A percentile compares a stretch with the other conserved stretches of the same genome.
Conservation (phyloP, 306 rosid genomes). For the Cicer cuneatum region DNA sequence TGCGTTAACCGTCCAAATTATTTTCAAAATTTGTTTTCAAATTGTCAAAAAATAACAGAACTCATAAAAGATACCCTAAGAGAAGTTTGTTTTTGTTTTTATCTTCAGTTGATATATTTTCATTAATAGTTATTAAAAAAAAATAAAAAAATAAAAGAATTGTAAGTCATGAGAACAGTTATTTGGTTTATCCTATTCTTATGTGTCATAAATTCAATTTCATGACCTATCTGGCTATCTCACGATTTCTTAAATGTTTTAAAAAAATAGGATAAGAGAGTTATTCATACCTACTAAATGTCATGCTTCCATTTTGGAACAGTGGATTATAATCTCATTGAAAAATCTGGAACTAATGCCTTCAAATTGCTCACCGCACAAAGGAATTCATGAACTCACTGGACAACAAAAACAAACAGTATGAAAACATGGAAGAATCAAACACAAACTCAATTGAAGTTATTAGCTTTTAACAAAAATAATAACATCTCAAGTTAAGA, state of each 20-base stretch:
- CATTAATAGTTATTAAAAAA: no score
- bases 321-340: constrained; percentile 16
- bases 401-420: constrained; percentile 45
- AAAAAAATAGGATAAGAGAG: constrained; percentile 16
- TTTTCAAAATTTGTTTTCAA: no score
- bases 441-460: constrained; percentile 29
- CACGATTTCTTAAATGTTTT: constrained; percentile 22
- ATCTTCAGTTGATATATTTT: neutral
- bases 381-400: constrained; percentile 52
- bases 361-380: constrained; percentile 29
- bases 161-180: neutral
- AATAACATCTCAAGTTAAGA: constrained; percentile 12
- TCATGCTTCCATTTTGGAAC: constrained; percentile 38
- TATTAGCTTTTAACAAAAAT: neutral
- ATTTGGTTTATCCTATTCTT: constrained; percentile 11
- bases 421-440: constrained; percentile 28
- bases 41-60: no score
- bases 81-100: constrained; percentile 1
- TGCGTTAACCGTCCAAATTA: no score
- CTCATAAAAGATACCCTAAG: neutral
- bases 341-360: constrained; percentile 40
- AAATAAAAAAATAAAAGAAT: neutral
- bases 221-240: constrained; percentile 28
- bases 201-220: constrained; percentile 15
- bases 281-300: constrained; percentile 44